phyloP scores from a whole-genome alignment of 257 asterid genomes.

The Petunia secreta region DNA sequence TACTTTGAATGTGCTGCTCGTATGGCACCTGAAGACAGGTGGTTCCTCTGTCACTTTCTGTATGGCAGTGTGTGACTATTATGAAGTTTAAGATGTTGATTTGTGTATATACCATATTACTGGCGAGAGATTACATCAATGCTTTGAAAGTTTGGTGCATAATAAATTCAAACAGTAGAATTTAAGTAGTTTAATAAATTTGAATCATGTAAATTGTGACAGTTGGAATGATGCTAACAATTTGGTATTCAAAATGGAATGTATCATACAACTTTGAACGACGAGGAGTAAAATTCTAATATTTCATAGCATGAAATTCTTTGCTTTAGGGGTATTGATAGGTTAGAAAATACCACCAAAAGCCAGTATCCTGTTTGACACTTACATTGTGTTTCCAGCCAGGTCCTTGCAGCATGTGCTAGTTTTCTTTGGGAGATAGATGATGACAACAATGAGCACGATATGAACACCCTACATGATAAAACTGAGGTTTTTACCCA shows the following conservation, averaged over 20 bases:
- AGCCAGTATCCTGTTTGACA: neutral
- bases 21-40: conserved; percentile 77
- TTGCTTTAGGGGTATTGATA: no score
- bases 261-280: no score
- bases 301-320: no score
- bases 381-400: conserved; percentile 38
- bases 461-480: conserved; percentile 32
- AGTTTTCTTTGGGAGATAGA: conserved; percentile 78
- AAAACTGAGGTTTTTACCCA: conserved; percentile 39
- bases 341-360: neutral
- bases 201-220: no score
- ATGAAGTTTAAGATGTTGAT: neutral
- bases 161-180: no score
- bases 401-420: conserved; percentile 79
- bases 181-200: no score
- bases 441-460: conserved; percentile 50
- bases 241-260: no score
- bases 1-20: conserved; percentile 62
- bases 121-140: no score
- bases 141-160: no score
- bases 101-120: neutral
- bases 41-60: neutral
- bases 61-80: neutral
- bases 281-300: no score
- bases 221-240: no score